A percentile compares a stretch with the other conserved stretches of the same genome.
These are phyloP conservation scores for Thermothelomyces thermophilus DNA, from an alignment of 2,329 filamentous ascomycete genomes.

Conservation along the genomic window DNA sequence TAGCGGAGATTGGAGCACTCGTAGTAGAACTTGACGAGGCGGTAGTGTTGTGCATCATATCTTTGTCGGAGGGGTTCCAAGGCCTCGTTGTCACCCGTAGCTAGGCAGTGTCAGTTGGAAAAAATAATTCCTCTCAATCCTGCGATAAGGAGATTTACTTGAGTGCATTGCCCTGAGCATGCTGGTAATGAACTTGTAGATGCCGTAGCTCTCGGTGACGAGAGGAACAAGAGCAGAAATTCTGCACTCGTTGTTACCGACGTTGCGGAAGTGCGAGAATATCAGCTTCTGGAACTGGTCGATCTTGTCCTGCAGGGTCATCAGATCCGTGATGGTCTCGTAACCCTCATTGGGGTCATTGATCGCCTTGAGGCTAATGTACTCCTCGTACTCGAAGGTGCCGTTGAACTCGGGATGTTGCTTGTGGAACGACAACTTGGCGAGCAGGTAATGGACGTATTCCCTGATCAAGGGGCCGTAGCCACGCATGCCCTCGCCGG, in stretches of 20 bases:
- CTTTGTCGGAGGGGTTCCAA: constrained; percentile 79
- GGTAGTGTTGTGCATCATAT: constrained; percentile 94
- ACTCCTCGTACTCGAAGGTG: constrained; percentile 98
- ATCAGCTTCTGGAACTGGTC: constrained; percentile 98
- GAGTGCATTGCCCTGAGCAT: constrained; percentile 98
- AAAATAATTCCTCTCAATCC: background rate
- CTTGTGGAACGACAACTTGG: constrained; percentile 93
- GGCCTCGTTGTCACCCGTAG: constrained; percentile 88
- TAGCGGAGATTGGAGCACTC: constrained; percentile 98
- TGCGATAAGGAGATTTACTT: constrained; percentile 48
- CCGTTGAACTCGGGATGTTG: constrained; percentile 98
- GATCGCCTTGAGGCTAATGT: constrained; percentile 94
- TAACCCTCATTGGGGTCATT: constrained; percentile 98
- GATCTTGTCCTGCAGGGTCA: constrained; percentile 96
- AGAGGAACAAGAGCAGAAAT: constrained; percentile 90
- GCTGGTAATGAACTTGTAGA: constrained; percentile 99
- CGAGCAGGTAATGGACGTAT: constrained; percentile 92
- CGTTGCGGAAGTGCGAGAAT: constrained; percentile 89
- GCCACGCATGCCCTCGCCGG: constrained; percentile 77
- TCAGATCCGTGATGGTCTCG: constrained; percentile 93
- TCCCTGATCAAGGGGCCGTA: constrained; percentile 91
- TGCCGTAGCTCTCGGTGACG: constrained; percentile 96
- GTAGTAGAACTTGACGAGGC: constrained; percentile 96
- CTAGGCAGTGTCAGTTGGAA: constrained; percentile 36
- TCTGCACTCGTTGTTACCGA: constrained; percentile 90